Conservation (phyloP, 495 filamentous ascomycete species). For the Aspergillus ellipticus region DNA sequence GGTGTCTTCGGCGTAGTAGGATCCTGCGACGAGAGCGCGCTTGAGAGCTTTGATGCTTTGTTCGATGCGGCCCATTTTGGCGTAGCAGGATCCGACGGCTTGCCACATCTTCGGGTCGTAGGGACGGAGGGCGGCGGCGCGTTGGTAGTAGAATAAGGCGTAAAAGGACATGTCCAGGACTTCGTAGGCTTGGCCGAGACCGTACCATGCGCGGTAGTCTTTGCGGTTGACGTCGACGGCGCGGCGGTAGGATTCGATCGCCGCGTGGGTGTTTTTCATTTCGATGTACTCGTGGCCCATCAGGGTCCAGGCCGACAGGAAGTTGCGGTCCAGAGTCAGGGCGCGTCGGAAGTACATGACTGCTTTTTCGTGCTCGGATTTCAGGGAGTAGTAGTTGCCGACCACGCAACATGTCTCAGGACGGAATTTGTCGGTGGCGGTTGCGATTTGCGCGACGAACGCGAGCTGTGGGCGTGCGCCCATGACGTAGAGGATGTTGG, state of each 20-base stretch:
- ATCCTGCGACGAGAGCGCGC: conserved; percentile 79
- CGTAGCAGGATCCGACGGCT: conserved; percentile 86
- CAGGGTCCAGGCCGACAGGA: conserved; percentile 92
- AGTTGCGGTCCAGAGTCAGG: conserved; percentile 87
- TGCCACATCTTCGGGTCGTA: conserved; percentile 99
- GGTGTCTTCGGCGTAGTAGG: conserved; percentile 65
- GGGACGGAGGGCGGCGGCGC: conserved; percentile 81
- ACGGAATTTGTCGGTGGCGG: conserved; percentile 87
- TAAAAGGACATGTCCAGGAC: conserved; percentile 97
- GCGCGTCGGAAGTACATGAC: conserved; percentile 97
- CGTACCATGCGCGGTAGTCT: conserved; percentile 98
- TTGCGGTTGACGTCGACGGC: conserved; percentile 95
- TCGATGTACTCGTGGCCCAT: conserved; percentile 99
- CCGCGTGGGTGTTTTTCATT: conserved; percentile 97
- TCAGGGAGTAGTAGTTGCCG: conserved; percentile 93
- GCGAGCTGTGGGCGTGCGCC: conserved; percentile 80
- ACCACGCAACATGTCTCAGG: conserved; percentile 96
- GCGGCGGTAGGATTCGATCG: conserved; percentile 93
- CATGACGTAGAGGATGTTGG: conserved; percentile 95
- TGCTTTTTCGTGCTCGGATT: conserved; percentile 95
- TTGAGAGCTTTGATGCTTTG: conserved; percentile 95
- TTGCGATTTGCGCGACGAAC: conserved; percentile 86
- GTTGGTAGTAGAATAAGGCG: conserved; percentile 95
- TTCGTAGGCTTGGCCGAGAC: conserved; percentile 94
- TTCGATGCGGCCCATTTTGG: conserved; percentile 73